Conservation (phyloP, 768 basidiomycete genomes). For the Clitopilus hobsonii region DNA sequence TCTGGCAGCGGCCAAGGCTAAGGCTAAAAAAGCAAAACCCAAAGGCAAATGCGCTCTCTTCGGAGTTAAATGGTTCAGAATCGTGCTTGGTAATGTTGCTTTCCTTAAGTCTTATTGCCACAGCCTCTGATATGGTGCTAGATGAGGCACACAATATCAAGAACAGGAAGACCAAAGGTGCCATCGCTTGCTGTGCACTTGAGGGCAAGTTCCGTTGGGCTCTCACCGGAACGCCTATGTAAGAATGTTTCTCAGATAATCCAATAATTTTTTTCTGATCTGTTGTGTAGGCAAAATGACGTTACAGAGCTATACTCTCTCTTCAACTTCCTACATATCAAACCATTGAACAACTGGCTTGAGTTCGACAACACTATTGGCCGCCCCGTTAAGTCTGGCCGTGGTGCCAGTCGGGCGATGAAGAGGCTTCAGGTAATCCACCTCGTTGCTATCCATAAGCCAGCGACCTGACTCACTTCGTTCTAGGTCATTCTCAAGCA, state of each 20-base stretch:
- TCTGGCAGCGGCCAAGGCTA: constrained; percentile 31
- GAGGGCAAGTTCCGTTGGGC: constrained; percentile 82
- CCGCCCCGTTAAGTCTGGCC: constrained; percentile 71
- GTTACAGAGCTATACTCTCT: constrained; percentile 88
- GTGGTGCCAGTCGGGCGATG: constrained; percentile 61
- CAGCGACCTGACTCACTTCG: neutral
- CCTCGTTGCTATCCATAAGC: constrained; percentile 5
- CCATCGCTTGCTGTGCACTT: constrained; percentile 76
- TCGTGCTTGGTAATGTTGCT: constrained; percentile 68
- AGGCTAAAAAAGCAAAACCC: constrained; percentile 36
- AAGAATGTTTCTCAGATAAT: constrained; percentile 12
- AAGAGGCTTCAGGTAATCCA: constrained; percentile 71
- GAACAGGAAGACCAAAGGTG: constrained; percentile 73
- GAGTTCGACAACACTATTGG: constrained; percentile 78
- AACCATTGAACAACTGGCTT: constrained; percentile 75
- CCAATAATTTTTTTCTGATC: constrained; percentile 27
- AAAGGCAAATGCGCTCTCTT: constrained; percentile 68
- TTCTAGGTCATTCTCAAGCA: constrained; percentile 71
- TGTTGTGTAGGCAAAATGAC: constrained; percentile 66
- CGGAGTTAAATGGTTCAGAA: constrained; percentile 74
- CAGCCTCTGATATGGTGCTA: constrained; percentile 17
- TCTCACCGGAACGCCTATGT: constrained; percentile 82
- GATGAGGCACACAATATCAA: constrained; percentile 97
- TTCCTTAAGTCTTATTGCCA: neutral
- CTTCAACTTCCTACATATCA: constrained; percentile 81